Evolutionary conservation across 2,329 filamentous ascomycete genomes (phyloP).

Genomic region (Aspergillus spinulosporus): DNA sequence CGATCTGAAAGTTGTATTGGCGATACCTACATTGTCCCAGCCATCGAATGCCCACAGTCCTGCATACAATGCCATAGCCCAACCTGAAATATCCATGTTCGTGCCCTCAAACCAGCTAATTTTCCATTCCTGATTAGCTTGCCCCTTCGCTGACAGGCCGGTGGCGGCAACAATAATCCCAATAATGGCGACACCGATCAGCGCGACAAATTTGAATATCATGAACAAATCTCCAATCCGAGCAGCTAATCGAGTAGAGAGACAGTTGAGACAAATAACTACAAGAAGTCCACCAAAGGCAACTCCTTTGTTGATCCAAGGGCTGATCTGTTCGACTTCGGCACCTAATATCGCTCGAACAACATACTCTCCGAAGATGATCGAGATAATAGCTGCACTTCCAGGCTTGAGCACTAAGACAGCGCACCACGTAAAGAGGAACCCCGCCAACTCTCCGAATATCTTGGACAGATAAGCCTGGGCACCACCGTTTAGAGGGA

Average conservation of each 20-base stretch:
- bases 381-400: constrained; percentile 88
- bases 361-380: constrained; percentile 98
- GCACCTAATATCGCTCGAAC: constrained; percentile 82
- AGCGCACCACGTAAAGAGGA: constrained; percentile 94
- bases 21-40: constrained; percentile 80
- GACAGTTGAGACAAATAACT: constrained; percentile 83
- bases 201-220: constrained; percentile 92
- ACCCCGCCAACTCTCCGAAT: constrained; percentile 88
- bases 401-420: constrained; percentile 93
- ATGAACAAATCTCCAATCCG: constrained; percentile 89
- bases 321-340: constrained; percentile 76
- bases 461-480: constrained; percentile 96
- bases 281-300: constrained; percentile 72
- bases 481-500: constrained; percentile 89
- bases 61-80: constrained; percentile 92
- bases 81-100: constrained; percentile 73
- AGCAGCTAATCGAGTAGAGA: constrained; percentile 86
- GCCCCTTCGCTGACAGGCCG: constrained; percentile 73
- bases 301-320: constrained; percentile 88
- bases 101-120: constrained; percentile 87
- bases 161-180: constrained; percentile 88
- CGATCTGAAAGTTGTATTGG: background rate
- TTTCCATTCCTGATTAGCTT: constrained; percentile 83
- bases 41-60: constrained; percentile 98
- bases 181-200: constrained; percentile 81